Evolutionary conservation across 2,329 filamentous ascomycete genomes (phyloP).

Genomic region (Davidsoniella neocaledoniae): DNA sequence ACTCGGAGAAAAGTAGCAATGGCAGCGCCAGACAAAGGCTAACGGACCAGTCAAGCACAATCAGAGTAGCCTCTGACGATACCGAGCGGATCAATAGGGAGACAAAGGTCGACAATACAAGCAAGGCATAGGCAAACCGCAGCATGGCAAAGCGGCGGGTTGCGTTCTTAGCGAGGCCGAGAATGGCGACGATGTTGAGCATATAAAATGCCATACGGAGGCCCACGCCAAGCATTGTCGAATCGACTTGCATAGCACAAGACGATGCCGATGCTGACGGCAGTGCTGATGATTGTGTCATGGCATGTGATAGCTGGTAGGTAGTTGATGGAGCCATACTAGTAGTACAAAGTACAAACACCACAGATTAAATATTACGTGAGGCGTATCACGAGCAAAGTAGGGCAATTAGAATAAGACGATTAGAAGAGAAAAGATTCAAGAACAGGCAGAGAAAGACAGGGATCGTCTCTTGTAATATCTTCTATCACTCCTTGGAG

Average conservation of each 20-base stretch:
- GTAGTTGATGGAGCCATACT: background rate
- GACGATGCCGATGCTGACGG: no score
- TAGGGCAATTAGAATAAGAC: no score
- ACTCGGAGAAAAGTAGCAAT: background rate
- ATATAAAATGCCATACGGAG: slow-evolving; percentile 3
- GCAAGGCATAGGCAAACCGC: background rate
- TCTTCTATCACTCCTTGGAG: no score
- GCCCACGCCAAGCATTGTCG: background rate
- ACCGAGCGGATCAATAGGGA: background rate
- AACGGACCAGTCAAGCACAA: background rate
- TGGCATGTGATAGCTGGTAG: no score
- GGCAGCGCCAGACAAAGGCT: background rate
- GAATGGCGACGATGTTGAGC: background rate
- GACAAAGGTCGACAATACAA: background rate
- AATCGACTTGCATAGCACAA: no score
- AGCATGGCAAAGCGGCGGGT: background rate
- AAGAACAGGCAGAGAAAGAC: background rate
- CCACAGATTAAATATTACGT: no score
- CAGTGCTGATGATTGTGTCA: no score
- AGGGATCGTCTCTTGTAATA: no score
- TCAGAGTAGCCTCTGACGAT: background rate
- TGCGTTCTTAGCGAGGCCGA: background rate
- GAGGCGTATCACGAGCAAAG: no score
- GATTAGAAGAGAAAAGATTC: background rate
- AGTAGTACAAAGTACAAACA: no score